Evolutionary conservation across 73 alveolate species (phyloP).

Genomic region (Diophrys sp.): DNA sequence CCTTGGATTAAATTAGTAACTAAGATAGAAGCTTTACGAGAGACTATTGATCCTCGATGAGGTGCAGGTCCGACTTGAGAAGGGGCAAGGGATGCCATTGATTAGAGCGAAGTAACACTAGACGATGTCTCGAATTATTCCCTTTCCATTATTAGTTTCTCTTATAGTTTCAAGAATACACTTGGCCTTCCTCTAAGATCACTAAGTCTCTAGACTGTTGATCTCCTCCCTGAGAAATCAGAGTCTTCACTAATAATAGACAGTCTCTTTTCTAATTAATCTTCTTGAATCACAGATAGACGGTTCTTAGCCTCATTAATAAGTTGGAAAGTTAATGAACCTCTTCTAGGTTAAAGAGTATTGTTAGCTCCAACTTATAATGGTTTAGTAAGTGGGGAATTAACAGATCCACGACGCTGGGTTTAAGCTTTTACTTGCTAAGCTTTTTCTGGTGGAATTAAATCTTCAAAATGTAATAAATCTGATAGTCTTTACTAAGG

Average conservation of each 20-base stretch:
- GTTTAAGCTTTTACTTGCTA: neutral
- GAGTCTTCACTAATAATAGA: neutral
- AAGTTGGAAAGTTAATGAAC: neutral
- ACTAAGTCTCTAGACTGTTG: neutral
- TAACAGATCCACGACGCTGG: neutral
- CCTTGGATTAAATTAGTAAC: neutral
- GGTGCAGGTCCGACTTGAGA: neutral
- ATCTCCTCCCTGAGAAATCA: neutral
- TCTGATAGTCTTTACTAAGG: neutral
- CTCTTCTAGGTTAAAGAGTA: neutral
- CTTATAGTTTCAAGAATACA: neutral
- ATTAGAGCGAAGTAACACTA: neutral
- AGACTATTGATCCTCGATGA: neutral
- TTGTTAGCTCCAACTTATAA: neutral
- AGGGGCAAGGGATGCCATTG: neutral
- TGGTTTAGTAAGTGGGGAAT: neutral
- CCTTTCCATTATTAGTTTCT: neutral
- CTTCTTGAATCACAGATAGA: neutral
- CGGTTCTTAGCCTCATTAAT: neutral
- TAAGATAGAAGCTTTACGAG: neutral
- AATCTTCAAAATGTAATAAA: neutral
- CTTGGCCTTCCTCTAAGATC: neutral
- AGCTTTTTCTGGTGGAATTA: neutral
- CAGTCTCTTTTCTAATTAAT: neutral
- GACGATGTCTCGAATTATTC: neutral